Evolutionary conservation across 163 green algal species (phyloP), one percentile per base, ranked within the genome.

Genomic region (Volvox carteri): DNA sequence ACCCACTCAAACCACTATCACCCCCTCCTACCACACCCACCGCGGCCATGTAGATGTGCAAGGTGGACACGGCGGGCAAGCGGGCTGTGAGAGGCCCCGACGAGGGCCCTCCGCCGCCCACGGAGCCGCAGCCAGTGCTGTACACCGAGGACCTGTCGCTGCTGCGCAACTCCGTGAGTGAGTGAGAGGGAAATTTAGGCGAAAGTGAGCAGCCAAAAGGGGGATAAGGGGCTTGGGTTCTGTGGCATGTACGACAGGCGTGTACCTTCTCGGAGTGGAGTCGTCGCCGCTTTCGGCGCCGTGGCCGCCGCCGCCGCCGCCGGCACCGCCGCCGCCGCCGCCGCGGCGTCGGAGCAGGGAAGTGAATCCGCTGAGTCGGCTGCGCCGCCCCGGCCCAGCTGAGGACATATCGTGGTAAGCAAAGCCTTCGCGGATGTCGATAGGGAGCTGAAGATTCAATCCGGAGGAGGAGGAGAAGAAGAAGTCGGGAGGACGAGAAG

Each of bases 81-180:
- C 78, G 39, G 0, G 78, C 9, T 7, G 41, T 14, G 0, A 42
- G 54, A 1, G 25, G 56, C 56, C 44, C 52, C 19, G 39, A 48
- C 0, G 56, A 42, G 1, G 16, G 19, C 4, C 7, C 19, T 18
- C 52, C 54, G 35, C 56, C 78, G 30, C 37, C 37, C 1, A 39
- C 56, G 14, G 58, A 46, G 35, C 77, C 77, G 70, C 70, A 19
- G 23, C 77, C 77, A 11, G 35, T 35, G 54, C 77, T 85, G 77
- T 75, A 76, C 9, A 68, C 78, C 6, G 78, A 86, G 3, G 78
- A 86, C 30, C 78, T 39, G 25, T 86, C 58, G 58, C 78, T 86
- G 78, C 39, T 23, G 9, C 5, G 54, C 6, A 11, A 65, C 2
- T 25, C 54, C 54, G 5, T 19, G 54, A 23, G 54, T 2, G 54